phyloP scores from a whole-genome alignment of 805 yeast genomes.

The Lachancea lanzarotensis region DNA sequence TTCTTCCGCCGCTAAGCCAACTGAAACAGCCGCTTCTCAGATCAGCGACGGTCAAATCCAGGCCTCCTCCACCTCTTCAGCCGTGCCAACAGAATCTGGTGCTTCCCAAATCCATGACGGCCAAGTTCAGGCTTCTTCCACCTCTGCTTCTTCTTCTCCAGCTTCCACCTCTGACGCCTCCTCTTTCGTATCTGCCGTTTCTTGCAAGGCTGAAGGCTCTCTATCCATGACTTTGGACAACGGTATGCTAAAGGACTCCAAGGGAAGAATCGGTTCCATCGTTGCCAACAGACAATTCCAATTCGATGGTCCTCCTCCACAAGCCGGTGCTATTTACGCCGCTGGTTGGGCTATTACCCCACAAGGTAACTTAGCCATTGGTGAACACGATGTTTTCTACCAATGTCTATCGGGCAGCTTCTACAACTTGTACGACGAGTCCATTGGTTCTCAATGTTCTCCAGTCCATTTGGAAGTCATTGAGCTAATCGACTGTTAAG shows the following conservation, averaged over 20 bases:
- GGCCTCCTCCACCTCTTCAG: conserved; percentile 33
- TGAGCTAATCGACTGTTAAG: conserved; percentile 49
- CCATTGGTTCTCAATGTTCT: conserved; percentile 54
- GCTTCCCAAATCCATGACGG: conserved; percentile 42
- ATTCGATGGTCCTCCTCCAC: conserved; percentile 83
- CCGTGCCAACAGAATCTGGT: conserved; percentile 26
- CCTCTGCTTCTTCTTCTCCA: conserved; percentile 20
- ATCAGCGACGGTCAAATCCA: conserved; percentile 35
- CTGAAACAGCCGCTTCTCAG: conserved; percentile 37
- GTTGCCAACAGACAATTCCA: conserved; percentile 83
- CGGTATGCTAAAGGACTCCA: conserved; percentile 48
- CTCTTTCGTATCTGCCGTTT: conserved; percentile 28
- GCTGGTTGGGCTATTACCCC: conserved; percentile 56
- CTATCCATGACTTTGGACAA: conserved; percentile 49
- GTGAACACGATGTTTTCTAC: conserved; percentile 55
- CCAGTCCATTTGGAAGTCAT: conserved; percentile 56
- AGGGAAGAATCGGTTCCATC: conserved; percentile 69
- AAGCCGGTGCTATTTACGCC: conserved; percentile 67
- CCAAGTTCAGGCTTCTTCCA: conserved; percentile 18
- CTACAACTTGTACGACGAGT: conserved; percentile 70
- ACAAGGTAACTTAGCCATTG: conserved; percentile 58
- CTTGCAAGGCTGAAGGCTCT: conserved; percentile 45
- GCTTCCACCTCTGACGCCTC: conserved; percentile 17
- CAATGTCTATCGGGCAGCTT: conserved; percentile 71
- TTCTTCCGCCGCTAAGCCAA: conserved; percentile 29